Percentiles rank a stretch among this genome's conserved stretches.
Evolutionary conservation across 108 stramenopile genomes (phyloP).

Genomic region (Skeletonema tropicum): DNA sequence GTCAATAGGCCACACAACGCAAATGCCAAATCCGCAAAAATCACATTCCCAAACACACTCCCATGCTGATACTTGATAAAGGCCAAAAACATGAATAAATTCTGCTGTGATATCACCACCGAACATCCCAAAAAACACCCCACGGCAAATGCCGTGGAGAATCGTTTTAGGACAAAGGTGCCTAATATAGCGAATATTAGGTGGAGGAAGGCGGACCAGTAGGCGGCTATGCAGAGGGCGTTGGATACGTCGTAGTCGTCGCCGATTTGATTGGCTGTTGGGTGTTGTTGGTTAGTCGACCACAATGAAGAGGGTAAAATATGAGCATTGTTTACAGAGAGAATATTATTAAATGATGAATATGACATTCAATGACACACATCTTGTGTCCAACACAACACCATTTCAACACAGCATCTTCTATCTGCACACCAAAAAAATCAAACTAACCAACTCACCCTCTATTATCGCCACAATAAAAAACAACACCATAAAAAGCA

Average conservation of each 20-base stretch:
- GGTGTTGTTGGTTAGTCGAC: background rate
- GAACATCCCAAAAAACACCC: conserved; percentile 80
- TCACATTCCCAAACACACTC: conserved; percentile 49
- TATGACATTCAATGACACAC: background rate
- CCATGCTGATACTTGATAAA: conserved; percentile 69
- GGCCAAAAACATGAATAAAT: conserved; percentile 74
- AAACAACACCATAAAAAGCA: conserved; percentile 70
- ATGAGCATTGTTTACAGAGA: background rate
- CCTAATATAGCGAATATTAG: conserved; percentile 72
- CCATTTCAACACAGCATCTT: too few relatives aligned
- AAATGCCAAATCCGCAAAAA: conserved; percentile 73
- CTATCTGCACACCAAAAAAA: background rate
- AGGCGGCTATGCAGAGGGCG: conserved; percentile 66
- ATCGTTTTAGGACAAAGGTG: conserved; percentile 86
- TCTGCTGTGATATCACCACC: conserved; percentile 77
- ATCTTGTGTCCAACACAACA: background rate
- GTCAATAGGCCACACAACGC: conserved; percentile 60
- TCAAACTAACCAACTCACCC: conserved; percentile 54
- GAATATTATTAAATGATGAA: too few relatives aligned
- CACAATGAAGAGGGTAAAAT: background rate
- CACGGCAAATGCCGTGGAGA: conserved; percentile 81
- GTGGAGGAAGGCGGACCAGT: conserved; percentile 77
- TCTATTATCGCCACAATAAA: conserved; percentile 70
- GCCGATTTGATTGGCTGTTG: conserved; percentile 64
- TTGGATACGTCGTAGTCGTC: conserved; percentile 52